A percentile compares a stretch with the other conserved stretches of the same genome.
Conservation (phyloP, 306 rosid species). For the Ochetophila trinervis region DNA sequence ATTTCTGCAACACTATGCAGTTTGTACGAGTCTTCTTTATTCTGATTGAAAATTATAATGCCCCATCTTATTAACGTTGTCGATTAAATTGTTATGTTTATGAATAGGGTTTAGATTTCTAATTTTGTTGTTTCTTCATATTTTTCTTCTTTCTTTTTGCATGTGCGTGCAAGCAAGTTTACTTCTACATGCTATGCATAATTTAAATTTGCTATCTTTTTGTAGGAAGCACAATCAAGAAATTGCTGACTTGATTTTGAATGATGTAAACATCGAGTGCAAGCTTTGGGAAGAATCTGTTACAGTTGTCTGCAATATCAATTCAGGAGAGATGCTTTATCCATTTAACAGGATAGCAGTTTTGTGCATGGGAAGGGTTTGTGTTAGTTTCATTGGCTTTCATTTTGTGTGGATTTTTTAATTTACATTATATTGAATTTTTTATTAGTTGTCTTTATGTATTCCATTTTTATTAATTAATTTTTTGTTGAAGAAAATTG, state of each 20-base stretch:
- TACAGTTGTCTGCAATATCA: slow-evolving; percentile 39
- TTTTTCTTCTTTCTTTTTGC: neutral
- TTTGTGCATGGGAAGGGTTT: slow-evolving; percentile 47
- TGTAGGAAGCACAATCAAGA: slow-evolving; percentile 48
- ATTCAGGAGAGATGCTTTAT: slow-evolving; percentile 56
- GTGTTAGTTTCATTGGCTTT: slow-evolving; percentile 14
- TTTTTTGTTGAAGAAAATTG: too few relatives aligned
- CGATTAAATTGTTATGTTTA: too few relatives aligned
- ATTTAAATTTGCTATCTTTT: slow-evolving; percentile 3
- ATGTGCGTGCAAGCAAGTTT: neutral
- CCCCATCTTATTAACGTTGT: too few relatives aligned
- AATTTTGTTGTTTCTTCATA: too few relatives aligned
- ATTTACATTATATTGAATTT: neutral
- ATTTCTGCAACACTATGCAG: slow-evolving; percentile 57
- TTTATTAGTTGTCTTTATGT: neutral
- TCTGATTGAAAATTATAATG: neutral
- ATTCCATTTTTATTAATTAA: neutral
- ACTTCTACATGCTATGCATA: neutral
- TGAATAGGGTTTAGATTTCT: too few relatives aligned
- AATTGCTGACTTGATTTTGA: slow-evolving; percentile 60
- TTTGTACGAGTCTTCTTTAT: slow-evolving; percentile 52
- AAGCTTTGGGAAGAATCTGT: slow-evolving; percentile 58
- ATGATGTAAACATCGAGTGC: slow-evolving; percentile 55
- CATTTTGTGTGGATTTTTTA: neutral
- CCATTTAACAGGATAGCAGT: slow-evolving; percentile 51